phyloP scores from a whole-genome alignment of 2,329 filamentous ascomycete species.

The Colletotrichum agaves region DNA sequence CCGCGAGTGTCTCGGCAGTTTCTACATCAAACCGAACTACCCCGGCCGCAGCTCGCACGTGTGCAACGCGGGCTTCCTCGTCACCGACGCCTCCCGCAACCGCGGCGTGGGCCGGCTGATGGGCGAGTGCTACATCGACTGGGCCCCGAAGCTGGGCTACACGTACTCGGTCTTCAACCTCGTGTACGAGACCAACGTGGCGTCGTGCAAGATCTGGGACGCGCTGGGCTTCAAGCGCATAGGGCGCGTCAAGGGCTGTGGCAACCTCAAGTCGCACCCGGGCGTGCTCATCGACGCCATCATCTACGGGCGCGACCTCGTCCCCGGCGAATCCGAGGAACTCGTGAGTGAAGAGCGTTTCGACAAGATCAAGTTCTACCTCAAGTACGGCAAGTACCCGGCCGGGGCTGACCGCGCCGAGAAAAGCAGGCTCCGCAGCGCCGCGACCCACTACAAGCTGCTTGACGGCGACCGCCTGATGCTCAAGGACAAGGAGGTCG shows the following conservation, averaged over 20 bases:
- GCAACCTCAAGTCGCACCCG: conserved; percentile 75
- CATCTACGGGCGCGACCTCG: conserved; percentile 77
- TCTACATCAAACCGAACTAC: conserved; percentile 95
- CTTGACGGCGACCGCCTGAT: conserved; percentile 83
- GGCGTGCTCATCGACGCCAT: conserved; percentile 78
- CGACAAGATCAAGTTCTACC: conserved; percentile 98
- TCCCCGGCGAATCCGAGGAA: conserved; percentile 72
- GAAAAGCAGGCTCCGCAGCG: conserved; percentile 92
- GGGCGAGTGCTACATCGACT: conserved; percentile 81
- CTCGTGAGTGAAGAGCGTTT: conserved; percentile 95
- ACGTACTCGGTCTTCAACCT: conserved; percentile 94
- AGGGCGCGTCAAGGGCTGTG: conserved; percentile 80
- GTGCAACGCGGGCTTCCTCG: conserved; percentile 85
- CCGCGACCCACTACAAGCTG: conserved; percentile 95
- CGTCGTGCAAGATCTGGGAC: conserved; percentile 91
- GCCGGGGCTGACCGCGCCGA: conserved; percentile 93
- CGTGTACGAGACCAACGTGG: conserved; percentile 93
- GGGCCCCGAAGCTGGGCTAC: conserved; percentile 84
- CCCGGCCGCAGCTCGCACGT: conserved; percentile 90
- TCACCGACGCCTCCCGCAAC: conserved; percentile 78
- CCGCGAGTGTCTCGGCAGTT: conserved; percentile 85
- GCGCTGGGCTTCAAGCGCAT: conserved; percentile 92
- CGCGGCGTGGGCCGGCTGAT: conserved; percentile 80
- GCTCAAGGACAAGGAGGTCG: conserved; percentile 98
- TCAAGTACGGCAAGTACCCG: conserved; percentile 94